These are phyloP conservation scores for Pleurozium schreberi DNA, from an alignment of 225 moss, liverwort and hornwort genomes.

Conservation along the genomic window DNA sequence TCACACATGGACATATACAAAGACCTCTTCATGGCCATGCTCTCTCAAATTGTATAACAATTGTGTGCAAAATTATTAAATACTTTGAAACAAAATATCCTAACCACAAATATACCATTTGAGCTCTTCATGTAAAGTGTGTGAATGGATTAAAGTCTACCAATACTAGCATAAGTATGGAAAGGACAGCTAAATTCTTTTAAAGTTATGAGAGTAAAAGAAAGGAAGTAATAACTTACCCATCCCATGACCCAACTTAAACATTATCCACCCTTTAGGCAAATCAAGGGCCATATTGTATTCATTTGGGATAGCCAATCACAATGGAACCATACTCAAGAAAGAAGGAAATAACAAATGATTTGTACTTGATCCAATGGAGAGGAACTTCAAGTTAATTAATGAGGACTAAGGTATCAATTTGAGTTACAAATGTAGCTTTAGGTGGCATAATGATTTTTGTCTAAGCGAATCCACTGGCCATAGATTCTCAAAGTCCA, in stretches of 20 bases:
- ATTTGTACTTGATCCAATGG: not conserved
- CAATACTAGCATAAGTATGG: fast-evolving
- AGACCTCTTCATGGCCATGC: not conserved
- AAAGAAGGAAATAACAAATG: not conserved
- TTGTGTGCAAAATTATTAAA: not conserved
- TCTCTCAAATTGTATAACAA: not conserved
- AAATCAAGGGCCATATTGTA: not conserved
- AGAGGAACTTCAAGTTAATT: no score
- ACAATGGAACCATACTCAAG: not conserved
- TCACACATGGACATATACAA: fast-evolving
- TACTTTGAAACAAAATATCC: not conserved
- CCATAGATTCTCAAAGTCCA: no score
- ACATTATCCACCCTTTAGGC: not conserved
- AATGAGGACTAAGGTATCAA: no score
- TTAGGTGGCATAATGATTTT: no score
- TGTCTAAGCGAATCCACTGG: no score
- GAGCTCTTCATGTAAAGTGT: not conserved
- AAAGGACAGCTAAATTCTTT: not conserved
- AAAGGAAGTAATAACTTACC: not conserved
- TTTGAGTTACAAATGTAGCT: no score
- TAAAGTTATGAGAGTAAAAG: not conserved
- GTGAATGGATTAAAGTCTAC: not conserved
- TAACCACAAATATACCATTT: not conserved
- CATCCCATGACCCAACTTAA: not conserved
- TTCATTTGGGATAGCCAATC: not conserved